A percentile compares a stretch with the other conserved stretches of the same genome.
These are phyloP conservation scores for Zostera marina DNA, from an alignment of 116 monocot genomes.

Conservation along the genomic window DNA sequence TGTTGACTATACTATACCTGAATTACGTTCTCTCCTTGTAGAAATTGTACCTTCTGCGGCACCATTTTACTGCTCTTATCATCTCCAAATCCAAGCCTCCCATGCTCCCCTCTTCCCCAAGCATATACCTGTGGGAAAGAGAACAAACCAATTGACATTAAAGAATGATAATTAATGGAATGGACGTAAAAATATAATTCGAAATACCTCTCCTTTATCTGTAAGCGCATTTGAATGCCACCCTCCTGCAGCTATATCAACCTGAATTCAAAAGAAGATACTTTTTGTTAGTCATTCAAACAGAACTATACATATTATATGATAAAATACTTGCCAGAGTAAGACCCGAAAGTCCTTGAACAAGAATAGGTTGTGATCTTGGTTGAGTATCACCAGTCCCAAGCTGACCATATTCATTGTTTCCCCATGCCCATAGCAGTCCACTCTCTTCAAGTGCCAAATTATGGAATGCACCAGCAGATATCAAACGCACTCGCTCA, in stretches of 20 bases:
- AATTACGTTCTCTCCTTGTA: constrained; percentile 60
- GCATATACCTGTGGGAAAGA: constrained; percentile 93
- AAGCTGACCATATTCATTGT: constrained; percentile 95
- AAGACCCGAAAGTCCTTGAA: constrained; percentile 71
- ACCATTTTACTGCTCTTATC: constrained; percentile 99
- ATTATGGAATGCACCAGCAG: constrained; percentile 97
- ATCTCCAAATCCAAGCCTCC: constrained; percentile 99
- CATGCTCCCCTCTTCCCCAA: constrained; percentile 99
- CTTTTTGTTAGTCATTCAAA: too few relatives aligned
- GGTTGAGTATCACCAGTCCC: constrained; percentile 98
- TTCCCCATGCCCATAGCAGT: constrained; percentile 91
- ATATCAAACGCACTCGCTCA: constrained; percentile 57
- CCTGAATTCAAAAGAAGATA: constrained; percentile 14
- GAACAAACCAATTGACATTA: too few relatives aligned
- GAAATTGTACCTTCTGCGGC: constrained; percentile 87
- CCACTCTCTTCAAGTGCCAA: constrained; percentile 80
- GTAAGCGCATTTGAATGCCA: constrained; percentile 98
- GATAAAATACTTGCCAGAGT: constrained; percentile 30
- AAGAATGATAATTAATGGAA: too few relatives aligned
- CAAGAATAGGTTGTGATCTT: constrained; percentile 76
- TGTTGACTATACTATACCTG: constrained; percentile 40
- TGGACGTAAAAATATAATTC: too few relatives aligned
- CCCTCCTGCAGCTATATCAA: constrained; percentile 97
- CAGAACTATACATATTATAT: too few relatives aligned
- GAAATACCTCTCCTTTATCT: constrained; percentile 57